Evolutionary conservation across 2,329 filamentous ascomycete species (phyloP), one percentile per base, ranked within the genome.

Genomic region (Helminthosporium solani): DNA sequence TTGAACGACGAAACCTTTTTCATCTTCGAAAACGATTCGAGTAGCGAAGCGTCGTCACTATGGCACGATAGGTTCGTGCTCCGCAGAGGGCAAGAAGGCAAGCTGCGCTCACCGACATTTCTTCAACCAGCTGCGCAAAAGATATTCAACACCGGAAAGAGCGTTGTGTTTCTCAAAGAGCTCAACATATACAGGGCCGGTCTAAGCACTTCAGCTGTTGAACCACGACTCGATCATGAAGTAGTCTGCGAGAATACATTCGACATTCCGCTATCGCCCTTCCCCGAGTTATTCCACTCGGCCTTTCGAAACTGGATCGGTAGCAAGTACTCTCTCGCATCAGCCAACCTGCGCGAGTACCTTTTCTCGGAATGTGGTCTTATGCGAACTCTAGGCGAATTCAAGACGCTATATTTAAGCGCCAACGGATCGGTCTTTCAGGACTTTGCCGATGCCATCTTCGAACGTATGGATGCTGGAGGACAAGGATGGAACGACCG

Each of bases 101-200:
- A 72, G 1, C 67, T 90, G 1, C 83, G 86, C 57, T 84, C 86
- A 0, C 91, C 92, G 0, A 78, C 73, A 2, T 96, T 96, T 54
- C 76, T 96, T 3, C 81, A 84, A 31, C 78, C 85, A 2, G 81
- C 85, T 2, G 83, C 82, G 0, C 73, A 75, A 19, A 87, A 84
- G 51, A 89, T 96, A 30, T 92, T 96, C 59, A 90, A 85, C 1
- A 85, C 89, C 1, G 92, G 92, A 0, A 96, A 96, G 70, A 95
- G 87, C 58, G 85, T 94, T 44, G 82, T 94, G 1, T 86, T 96
- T 35, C 73, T 96, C n/a, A 85, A 85, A 49, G 81, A 86, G 38
- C 75, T 96, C 9, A 82, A 84, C 33, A 75, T 78, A 44, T 75
- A 79, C 49, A 66, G 58, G 52, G 46, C 65, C 49, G 37, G 34